Evolutionary conservation across 2,329 filamentous ascomycete genomes (phyloP), one percentile per base, ranked within the genome.

Genomic region (Pseudomassariella vexata): DNA sequence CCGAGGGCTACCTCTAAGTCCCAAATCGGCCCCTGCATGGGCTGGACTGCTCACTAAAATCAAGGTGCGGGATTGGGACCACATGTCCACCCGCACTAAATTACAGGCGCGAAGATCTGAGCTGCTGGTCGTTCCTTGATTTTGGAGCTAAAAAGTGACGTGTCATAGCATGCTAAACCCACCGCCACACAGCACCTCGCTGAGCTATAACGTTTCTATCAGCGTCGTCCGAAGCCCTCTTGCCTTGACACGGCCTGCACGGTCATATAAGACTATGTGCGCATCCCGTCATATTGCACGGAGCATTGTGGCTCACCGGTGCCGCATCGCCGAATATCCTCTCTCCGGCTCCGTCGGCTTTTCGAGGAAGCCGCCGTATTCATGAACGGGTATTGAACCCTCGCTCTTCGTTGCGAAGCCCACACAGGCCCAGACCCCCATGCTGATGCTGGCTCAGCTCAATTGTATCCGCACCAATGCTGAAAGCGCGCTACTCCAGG

Each of bases 111-210:
- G n/a, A 19, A 15, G 28, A 19, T 30, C 28, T 19, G 28, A n/a
- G n/a, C n/a, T n/a, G n/a, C n/a, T n/a, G n/a, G 9, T 17, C 5
- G 19, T 32, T 24, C 30, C 30, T 24, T 32, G 30, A 32, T 32
- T 32, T 32, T 12, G 30, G n/a, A 32, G 30, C 22, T 17, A 32
- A 32, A 29, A 18, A 25, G 30, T 32, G 30, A 32, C 30, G 30
- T 32, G 14, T 17, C 14, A 12, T n/a, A n/a, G n/a, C n/a, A n/a
- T n/a, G n/a, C n/a, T n/a, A n/a, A n/a, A 33, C 14, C 25, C 25
- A 27, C 25, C n/a, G 6, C 25, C 25, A 17, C 25, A 27, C 25
- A 27, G 12, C 25, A 18, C 6, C 25, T 15, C 24, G 12, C 25
- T 6, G 8, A 27, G 14, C 25, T 17, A 27, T 15, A 24, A 27